Conservation (phyloP, 495 filamentous ascomycete genomes). For the Penicillium robsamsonii region DNA sequence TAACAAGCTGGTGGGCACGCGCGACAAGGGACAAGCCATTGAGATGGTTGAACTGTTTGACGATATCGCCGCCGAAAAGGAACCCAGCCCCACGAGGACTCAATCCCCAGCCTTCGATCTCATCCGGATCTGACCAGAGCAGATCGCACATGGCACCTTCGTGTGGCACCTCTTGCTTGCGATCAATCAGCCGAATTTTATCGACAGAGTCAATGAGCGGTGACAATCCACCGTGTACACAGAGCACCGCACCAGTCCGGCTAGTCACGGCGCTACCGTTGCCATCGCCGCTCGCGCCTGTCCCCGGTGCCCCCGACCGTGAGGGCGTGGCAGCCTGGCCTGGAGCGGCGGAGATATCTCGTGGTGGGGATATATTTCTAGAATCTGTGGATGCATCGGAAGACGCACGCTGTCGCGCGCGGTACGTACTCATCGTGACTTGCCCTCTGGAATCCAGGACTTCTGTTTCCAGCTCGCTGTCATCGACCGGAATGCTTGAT, state of each 20-base stretch:
- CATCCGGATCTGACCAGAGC: constrained; percentile 96
- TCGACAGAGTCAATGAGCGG: constrained; percentile 92
- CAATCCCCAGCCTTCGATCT: constrained; percentile 96
- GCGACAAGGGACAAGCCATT: constrained; percentile 92
- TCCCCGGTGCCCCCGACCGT: constrained; percentile 72
- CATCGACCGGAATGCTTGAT: constrained; percentile 47
- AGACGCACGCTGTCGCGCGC: constrained; percentile 41
- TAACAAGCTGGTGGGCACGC: constrained; percentile 93
- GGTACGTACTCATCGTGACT: constrained; percentile 68
- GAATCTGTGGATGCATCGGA: constrained; percentile 37
- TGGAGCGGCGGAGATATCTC: constrained; percentile 46
- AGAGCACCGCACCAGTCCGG: constrained; percentile 81
- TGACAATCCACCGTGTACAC: constrained; percentile 90
- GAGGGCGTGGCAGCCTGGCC: constrained; percentile 27
- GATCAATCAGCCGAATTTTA: constrained; percentile 91
- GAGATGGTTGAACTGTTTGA: constrained; percentile 89
- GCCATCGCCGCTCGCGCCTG: constrained; percentile 67
- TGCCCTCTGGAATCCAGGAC: constrained; percentile 79
- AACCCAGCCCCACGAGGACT: constrained; percentile 94
- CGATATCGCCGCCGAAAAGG: constrained; percentile 93
- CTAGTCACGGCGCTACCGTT: constrained; percentile 54
- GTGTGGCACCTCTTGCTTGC: constrained; percentile 97
- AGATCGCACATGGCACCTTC: constrained; percentile 99
- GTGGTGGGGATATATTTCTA: constrained; percentile 43
- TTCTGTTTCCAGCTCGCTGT: constrained; percentile 85